Base-by-base conservation (phyloP, 768 basidiomycete genomes). In the Hypsizygus marmoreus region DNA sequence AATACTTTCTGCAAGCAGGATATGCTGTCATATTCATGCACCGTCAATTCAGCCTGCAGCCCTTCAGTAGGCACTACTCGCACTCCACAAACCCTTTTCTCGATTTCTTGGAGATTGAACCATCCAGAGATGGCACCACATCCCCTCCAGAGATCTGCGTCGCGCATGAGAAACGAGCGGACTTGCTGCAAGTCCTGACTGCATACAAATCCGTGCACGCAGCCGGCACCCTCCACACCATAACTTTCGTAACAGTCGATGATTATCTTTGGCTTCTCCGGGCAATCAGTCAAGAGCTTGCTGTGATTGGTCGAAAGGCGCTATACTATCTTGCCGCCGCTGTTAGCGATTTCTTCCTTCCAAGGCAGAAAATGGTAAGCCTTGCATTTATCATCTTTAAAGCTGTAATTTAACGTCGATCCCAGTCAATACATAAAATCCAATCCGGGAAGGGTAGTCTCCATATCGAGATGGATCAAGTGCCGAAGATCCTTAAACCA, bases 11-110 rank as follows among this genome's bases (percentile, higher is more conserved):
- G 49, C 82, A 87, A 57, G 84, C 89, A 6, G 89, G 87, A 45
- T 98, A 98, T 72, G 94, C 95, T 19, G 97, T 99, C 65, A 93
- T 99, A 55, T 99, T 99, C 73, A 89, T 99, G 81, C 95, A 99
- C 66, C 77, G 95, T 16, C 93, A 97, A 67, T 95, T 97, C 74
- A 97, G 95, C 54, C 80, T 98, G 32, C 93, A 97, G 59, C 97
- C 97, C 0, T 99, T 95, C 76, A 94, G 91, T 62, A 73, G 97
- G 38, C 95, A 99, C 64, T 99, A 98, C 69, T 97, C 94, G 7
- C 95, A 99, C 66, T 95, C 93, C 0, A 94, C 94, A 3, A 95
- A 97, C 63, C 95, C 95, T 0, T 99, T 99, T 70, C 84, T 99
- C 47, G 95, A 97, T 65, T 88, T 98, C 49, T 79, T 99, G 19